Evolutionary conservation across 1,139 yeast species (phyloP), one percentile per base, ranked within the genome.

Genomic region (Pichia sp.): DNA sequence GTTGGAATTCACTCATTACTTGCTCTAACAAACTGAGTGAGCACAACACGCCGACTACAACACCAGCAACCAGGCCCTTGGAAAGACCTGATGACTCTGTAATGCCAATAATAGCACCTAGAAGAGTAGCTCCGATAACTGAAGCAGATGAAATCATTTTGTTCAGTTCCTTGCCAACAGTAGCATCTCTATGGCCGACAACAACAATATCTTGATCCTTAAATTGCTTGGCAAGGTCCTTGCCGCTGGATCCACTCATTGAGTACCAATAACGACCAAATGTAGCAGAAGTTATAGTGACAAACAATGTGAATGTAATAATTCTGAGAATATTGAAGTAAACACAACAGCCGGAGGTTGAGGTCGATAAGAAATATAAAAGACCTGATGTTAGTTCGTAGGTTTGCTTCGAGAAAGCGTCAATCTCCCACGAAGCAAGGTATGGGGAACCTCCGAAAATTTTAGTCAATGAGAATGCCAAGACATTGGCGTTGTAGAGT

Each of bases 161-260:
- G 61, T 82, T 76, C 58, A 92, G 80, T 74, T 90, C 97, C 71
- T 81, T 85, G 56, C 87, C 77, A 49, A 64, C 61, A 34, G 90
- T 84, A 57, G 80, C 83, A 66, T 92, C 97, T 77, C 97, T 86
- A 75, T 87, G 90, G 60, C 97, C 96, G 53, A 88, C 79, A 64
- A 90, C 80, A 30, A 92, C 82, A 65, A 90, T 82, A 61, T 90
- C 92, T 76, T 90, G 96, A 44, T 87, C 93, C 74, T 88, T 90
- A 78, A 90, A 90, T 71, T 82, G 86, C 65, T 78, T 79, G 53
- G 97, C 87, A 58, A 90, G 72, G 67, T 90, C 97, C 66, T 78
- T 81, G 63, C 96, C 90, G 42, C 92, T 77, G 41, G 90, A 81
- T 54, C 97, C 97, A 15, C 96, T 85, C 62, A 86, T 77, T 54